These are phyloP conservation scores for Phytopythium montanum DNA, from an alignment of 352 stramenopile species.

Conservation along the genomic window DNA sequence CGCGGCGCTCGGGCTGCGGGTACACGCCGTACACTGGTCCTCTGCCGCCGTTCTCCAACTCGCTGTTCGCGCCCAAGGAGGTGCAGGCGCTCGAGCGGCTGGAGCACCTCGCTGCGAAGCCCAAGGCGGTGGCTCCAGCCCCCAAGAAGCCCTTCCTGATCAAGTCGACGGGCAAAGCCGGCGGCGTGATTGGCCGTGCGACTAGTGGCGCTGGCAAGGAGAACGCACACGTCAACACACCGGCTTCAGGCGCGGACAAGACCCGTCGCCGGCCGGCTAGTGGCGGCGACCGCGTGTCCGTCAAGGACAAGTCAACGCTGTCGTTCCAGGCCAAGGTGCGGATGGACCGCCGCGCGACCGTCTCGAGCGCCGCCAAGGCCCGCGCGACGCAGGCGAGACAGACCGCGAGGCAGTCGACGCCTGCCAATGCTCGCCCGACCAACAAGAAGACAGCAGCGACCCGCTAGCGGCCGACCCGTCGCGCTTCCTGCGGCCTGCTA, in stretches of 20 bases:
- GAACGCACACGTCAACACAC: slow-evolving; percentile 6
- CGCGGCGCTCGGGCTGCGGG: slow-evolving; percentile 5
- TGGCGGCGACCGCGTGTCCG: slow-evolving; percentile 2
- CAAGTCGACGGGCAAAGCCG: slow-evolving; percentile 7
- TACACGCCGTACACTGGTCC: slow-evolving; percentile 75
- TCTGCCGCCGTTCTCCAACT: slow-evolving; percentile 37
- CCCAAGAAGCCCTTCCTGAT: slow-evolving; percentile 10
- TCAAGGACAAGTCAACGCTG: slow-evolving; percentile 7
- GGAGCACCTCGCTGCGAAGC: neutral
- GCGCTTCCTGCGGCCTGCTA: neutral
- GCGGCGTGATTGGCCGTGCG: slow-evolving; percentile 1
- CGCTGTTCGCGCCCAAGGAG: slow-evolving; percentile 8
- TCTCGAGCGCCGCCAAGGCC: slow-evolving; percentile 5
- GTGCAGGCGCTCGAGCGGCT: slow-evolving; percentile 7
- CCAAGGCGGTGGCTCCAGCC: neutral
- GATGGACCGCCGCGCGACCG: slow-evolving; percentile 3
- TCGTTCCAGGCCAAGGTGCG: slow-evolving; percentile 5
- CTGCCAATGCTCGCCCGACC: neutral
- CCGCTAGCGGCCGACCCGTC: neutral
- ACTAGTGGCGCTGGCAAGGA: slow-evolving; percentile 2
- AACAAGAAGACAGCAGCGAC: neutral
- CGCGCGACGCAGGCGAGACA: slow-evolving; percentile 1
- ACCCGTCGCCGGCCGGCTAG: neutral
- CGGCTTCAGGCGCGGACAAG: neutral
- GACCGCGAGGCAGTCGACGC: neutral